Evolutionary conservation across 768 basidiomycete species (phyloP), one percentile per base, ranked within the genome.

Genomic region (Cubamyces lactineus): DNA sequence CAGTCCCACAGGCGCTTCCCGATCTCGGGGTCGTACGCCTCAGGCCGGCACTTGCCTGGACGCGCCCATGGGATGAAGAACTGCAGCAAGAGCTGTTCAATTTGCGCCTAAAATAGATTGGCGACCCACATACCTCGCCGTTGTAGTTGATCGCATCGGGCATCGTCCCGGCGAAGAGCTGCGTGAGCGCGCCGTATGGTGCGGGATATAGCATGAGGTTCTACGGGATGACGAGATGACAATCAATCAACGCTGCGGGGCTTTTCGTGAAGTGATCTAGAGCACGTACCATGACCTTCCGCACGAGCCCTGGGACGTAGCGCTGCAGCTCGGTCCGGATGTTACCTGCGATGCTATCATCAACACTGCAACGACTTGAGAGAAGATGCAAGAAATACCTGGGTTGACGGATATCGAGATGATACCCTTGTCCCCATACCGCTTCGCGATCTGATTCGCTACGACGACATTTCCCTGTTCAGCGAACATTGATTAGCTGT

Each of bases 351-450:
- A 12, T 6, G 15, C 19, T 5, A 19, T 38, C 1, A 13, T 21
- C 13, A 2, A 30, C 42, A 23, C 46, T 19, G 19, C 15, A 77
- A 76, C 0, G 83, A 71, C 52, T 83, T 16, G 7, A 6, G 23
- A 11, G 17, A 19, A 17, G 12, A 42, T 16, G 50, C 11, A 17
- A 15, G 15, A 26, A 63, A 59, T 47, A 70, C 84, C 84, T 2
- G 85, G 83, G 59, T 84, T 77, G 34, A 83, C 65, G 7, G 80
- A 71, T 30, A 65, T 53, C n/a, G 79, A 79, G 0, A 85, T 72
- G 53, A 86, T 78, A 26, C 67, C 65, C 8, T 80, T 77, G 61
- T 81, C 67, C 19, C 72, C 78, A 62, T 82, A 81, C 53, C 81
- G 76, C 60, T 79, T 71, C 15, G 80, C 81, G 13, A 83, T 68